Conservation (phyloP, 2,329 filamentous ascomycete species). For the Botryosphaeria dothidea region DNA sequence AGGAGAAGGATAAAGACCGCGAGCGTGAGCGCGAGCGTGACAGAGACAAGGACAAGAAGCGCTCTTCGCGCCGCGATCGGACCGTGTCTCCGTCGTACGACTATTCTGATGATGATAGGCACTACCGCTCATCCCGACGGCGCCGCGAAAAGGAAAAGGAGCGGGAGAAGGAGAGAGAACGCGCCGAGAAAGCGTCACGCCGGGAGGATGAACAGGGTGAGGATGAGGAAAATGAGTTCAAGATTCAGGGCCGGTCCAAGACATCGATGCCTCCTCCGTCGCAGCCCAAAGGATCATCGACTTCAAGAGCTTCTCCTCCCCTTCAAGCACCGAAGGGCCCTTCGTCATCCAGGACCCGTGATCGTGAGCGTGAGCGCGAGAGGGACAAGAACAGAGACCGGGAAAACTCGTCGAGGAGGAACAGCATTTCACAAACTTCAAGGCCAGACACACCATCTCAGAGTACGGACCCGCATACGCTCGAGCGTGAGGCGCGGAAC, state of each 20-base stretch:
- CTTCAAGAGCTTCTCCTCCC: slow-evolving; percentile 5
- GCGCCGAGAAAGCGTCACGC: slow-evolving; percentile 21
- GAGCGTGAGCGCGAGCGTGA: slow-evolving; percentile 52
- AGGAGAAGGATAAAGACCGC: slow-evolving; percentile 38
- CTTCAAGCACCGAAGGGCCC: slow-evolving; percentile 39
- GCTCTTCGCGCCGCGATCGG: slow-evolving; percentile 54
- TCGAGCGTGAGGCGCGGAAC: slow-evolving; percentile 68
- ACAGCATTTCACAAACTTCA: neutral
- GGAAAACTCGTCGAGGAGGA: neutral
- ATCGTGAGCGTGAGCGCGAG: slow-evolving; percentile 1
- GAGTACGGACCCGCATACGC: slow-evolving; percentile 61
- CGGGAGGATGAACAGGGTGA: slow-evolving; percentile 37
- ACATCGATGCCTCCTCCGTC: slow-evolving; percentile 38
- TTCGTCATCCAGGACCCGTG: slow-evolving; percentile 9
- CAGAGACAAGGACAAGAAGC: slow-evolving; percentile 46
- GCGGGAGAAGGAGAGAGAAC: slow-evolving; percentile 37
- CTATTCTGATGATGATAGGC: slow-evolving; percentile 37
- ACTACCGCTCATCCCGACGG: slow-evolving; percentile 42
- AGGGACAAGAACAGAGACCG: neutral
- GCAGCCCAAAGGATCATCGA: slow-evolving; percentile 30
- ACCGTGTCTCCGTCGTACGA: slow-evolving; percentile 37
- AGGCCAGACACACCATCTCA: slow-evolving; percentile 19
- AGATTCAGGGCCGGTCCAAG: slow-evolving; percentile 45
- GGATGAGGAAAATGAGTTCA: slow-evolving; percentile 49
- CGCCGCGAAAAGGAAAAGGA: slow-evolving; percentile 40